Evolutionary conservation across 129 eudicot species (phyloP), one percentile per base, ranked within the genome.

Genomic region (Tagetes patula): DNA sequence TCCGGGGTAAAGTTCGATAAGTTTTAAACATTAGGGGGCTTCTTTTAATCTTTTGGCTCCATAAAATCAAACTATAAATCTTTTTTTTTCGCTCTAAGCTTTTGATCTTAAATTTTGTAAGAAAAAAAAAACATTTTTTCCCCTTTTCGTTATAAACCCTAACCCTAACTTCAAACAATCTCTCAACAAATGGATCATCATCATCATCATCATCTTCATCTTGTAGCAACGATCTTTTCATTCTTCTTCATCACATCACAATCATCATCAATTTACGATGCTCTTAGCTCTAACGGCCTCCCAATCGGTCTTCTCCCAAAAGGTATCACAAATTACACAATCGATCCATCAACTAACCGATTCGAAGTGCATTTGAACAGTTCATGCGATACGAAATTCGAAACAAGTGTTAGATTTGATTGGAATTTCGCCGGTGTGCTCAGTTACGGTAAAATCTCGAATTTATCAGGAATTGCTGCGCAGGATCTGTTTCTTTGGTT

Each of bases 401-500:
- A 93, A 79, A 87, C 87, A 9, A 78, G 83, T 4, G 83, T 92
- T 5, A 83, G 88, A 6, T 92, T 85, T 67, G 87, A 87, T 36
- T 39, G 74, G 72, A 84, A 82, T 30, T 79, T 93, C 12, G 67
- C 95, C 2, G 98, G 96, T 1, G 64, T 58, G 7, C 11, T 93
- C 0, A 49, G 78, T 5, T 81, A 65, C 52, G 98, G 95, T 0
- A 80, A 75, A 58, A 83, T 93, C 39, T 73, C 75, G 0, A 73
- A 87, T 55, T 38, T 93, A 20, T 77, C 96, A 0, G 98, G 98
- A 1, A 78, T 93, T 3, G 83, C 90, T 3, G 89, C 98, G 0
- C 86, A 89, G 81, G 98, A 93, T 67, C 85, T 93, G 3, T 93
- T 93, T 48, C 78, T 93, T 2, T 93, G 98, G 98, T 85, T 93